Conservation (phyloP, 805 yeast species). For the Cyberlindnera mrakii region DNA sequence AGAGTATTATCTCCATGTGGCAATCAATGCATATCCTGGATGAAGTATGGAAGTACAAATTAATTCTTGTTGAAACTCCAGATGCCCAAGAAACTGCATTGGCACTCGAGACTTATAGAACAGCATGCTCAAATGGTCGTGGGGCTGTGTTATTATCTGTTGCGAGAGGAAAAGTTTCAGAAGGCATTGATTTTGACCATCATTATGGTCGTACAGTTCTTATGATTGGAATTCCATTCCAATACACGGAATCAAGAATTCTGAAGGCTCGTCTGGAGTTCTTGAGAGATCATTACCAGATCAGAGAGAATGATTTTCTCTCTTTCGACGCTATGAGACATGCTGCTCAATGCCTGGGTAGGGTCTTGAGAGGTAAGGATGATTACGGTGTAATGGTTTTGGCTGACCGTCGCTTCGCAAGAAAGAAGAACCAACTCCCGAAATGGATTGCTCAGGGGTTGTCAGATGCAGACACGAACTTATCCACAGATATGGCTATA, state of each 20-base stretch:
- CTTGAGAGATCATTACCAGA: conserved; percentile 85
- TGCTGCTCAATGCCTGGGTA: conserved; percentile 97
- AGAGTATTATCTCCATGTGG: conserved; percentile 97
- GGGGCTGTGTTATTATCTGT: conserved; percentile 96
- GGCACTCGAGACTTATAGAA: conserved; percentile 91
- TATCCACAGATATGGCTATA: conserved; percentile 96
- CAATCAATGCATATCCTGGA: conserved; percentile 97
- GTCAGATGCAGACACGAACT: conserved; percentile 82
- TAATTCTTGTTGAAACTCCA: conserved; percentile 94
- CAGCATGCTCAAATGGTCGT: conserved; percentile 95
- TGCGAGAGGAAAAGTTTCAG: conserved; percentile 98
- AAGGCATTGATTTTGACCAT: conserved; percentile 98
- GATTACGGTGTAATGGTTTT: conserved; percentile 98
- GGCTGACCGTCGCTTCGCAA: conserved; percentile 88
- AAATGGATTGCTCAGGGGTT: conserved; percentile 96
- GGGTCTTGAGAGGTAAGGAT: conserved; percentile 95
- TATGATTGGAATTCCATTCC: conserved; percentile 99
- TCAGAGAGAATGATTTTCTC: conserved; percentile 87
- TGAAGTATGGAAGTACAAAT: conserved; percentile 96
- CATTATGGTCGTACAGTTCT: conserved; percentile 96
- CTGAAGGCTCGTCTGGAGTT: conserved; percentile 93
- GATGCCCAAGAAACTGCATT: conserved; percentile 97
- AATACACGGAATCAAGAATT: conserved; percentile 95
- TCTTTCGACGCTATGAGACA: conserved; percentile 99
- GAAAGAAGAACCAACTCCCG: conserved; percentile 84